Evolutionary conservation across 2,329 filamentous ascomycete genomes (phyloP), one percentile per base, ranked within the genome.

Genomic region (Fusarium albidum): DNA sequence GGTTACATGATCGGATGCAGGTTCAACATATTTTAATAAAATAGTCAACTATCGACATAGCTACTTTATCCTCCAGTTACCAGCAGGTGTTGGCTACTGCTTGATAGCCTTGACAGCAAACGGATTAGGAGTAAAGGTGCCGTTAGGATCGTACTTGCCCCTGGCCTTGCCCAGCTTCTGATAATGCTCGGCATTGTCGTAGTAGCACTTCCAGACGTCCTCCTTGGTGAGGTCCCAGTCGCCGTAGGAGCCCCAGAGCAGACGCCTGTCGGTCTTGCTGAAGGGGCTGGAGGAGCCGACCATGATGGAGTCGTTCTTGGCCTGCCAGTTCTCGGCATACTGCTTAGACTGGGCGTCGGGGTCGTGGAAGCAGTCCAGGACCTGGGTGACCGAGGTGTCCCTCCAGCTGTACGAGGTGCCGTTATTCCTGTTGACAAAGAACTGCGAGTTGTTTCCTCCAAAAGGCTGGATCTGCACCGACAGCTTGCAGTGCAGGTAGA

Each of bases 361-460:
- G 10, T 69, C 68, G 37, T 81, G 73, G 60, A 81, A 81, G 46
- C 75, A 78, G 49, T 82, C 79, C 14, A 79, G 68, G 0, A 67
- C 71, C 29, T 68, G 68, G 6, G 67, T 63, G 6, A 79, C 59
- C 5, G 70, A 76, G 0, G 75, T 74, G 60, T 81, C 77, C 41
- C 79, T 70, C 75, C 77, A 80, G 63, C 75, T 79, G 58, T 75
- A 80, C 1, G 77, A 69, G 0, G 77, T 81, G 8, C 78, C 78
- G 42, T 80, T 80, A 35, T 68, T 64, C 6, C 66, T 70, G 53
- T 81, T 80, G 11, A 55, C 56, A 6, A 59, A 61, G 59, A 79
- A 78, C 51, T 66, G 68, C 7, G 78, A 80, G 44, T 77, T 64
- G 40, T 71, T 68, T 6, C 79, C 79, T 3, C 79, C 79, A 28